phyloP scores from a whole-genome alignment of 2,329 filamentous ascomycete species.

The Plenodomus biglobosus region DNA sequence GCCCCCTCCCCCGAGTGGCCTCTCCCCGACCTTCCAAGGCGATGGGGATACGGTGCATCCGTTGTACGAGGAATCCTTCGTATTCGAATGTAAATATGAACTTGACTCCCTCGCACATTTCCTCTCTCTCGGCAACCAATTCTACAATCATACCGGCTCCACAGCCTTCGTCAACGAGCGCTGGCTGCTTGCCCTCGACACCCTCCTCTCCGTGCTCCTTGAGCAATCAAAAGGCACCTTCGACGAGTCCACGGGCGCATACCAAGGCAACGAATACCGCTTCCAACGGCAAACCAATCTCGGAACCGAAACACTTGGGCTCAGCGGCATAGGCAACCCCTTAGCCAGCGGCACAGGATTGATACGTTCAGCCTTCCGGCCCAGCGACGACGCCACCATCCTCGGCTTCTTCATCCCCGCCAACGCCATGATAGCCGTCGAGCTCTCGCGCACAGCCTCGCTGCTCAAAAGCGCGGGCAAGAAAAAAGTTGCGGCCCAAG shows the following conservation, averaged over 20 bases:
- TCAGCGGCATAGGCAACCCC: constrained; percentile 87
- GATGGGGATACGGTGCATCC: constrained; percentile 86
- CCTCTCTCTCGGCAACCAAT: constrained; percentile 81
- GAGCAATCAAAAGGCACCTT: constrained; percentile 84
- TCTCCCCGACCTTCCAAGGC: constrained; percentile 72
- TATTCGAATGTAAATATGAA: constrained; percentile 99
- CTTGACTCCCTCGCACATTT: constrained; percentile 94
- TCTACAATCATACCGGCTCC: constrained; percentile 76
- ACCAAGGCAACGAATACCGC: constrained; percentile 75
- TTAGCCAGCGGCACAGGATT: constrained; percentile 81
- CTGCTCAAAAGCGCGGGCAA: constrained; percentile 67
- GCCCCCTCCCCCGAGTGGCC: constrained; percentile 79
- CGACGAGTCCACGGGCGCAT: constrained; percentile 64
- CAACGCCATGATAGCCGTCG: constrained; percentile 94
- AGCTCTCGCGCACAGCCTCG: constrained; percentile 72
- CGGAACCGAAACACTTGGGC: constrained; percentile 86
- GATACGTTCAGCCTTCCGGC: constrained; percentile 87
- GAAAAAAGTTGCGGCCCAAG: constrained; percentile 50
- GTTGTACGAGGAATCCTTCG: constrained; percentile 75
- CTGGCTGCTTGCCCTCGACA: constrained; percentile 78
- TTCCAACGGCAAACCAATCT: constrained; percentile 79
- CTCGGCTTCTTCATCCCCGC: constrained; percentile 92
- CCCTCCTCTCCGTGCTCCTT: constrained; percentile 70
- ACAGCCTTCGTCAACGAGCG: constrained; percentile 75
- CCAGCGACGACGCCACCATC: constrained; percentile 92